These are phyloP conservation scores for Brassica hybrid DNA, from an alignment of 441 rosid species.

Conservation along the genomic window DNA sequence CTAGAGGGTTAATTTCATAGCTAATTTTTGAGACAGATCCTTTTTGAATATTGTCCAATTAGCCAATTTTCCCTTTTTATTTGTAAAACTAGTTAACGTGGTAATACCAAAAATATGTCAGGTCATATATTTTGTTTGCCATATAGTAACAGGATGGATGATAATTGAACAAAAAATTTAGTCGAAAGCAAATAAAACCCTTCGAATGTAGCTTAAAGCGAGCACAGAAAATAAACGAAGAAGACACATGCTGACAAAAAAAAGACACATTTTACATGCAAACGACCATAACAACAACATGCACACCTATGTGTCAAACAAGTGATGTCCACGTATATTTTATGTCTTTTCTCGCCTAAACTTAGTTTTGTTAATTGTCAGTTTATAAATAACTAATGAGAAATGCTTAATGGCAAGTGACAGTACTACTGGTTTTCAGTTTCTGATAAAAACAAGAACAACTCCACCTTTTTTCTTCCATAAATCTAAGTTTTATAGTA, in stretches of 20 bases:
- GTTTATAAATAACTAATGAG: conserved; percentile 19
- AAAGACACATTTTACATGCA: conserved; percentile 41
- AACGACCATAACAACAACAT: conserved; percentile 23
- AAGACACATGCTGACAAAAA: conserved; percentile 10
- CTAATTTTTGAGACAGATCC: no score
- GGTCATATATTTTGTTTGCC: conserved; percentile 14
- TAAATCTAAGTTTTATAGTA: background rate
- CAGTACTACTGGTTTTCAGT: conserved; percentile 23
- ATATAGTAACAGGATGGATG: background rate
- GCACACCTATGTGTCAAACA: conserved; percentile 36
- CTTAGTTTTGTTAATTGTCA: conserved; percentile 33
- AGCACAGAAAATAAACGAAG: conserved; percentile 6
- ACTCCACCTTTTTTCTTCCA: conserved; percentile 12
- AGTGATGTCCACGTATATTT: conserved; percentile 36
- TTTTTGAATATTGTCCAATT: no score
- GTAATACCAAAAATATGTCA: conserved; percentile 23
- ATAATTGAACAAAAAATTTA: background rate
- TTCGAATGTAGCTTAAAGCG: background rate
- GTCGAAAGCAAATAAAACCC: background rate
- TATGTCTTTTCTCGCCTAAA: conserved; percentile 39
- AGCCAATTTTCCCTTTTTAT: no score
- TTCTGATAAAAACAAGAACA: conserved; percentile 33
- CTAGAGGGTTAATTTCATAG: no score
- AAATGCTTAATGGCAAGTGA: conserved; percentile 37
- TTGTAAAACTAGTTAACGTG: background rate